Conservation (phyloP, 129 eudicot genomes). For the Silybum marianum region DNA sequence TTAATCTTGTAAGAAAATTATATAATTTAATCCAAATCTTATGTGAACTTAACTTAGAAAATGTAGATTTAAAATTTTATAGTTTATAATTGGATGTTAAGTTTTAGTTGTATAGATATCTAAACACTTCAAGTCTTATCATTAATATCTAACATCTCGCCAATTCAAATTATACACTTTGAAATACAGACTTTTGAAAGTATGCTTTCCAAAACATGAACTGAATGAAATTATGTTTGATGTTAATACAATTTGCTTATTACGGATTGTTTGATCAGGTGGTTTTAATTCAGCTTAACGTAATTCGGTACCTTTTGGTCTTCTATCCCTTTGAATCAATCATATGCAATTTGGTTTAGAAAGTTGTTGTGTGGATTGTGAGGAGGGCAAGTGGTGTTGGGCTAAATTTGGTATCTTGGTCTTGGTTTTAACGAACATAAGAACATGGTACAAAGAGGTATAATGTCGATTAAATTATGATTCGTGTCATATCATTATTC, state of each 20-base stretch:
- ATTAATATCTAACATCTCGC: too few relatives aligned
- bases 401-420: background rate
- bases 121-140: background rate
- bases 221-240: too few relatives aligned
- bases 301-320: background rate
- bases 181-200: too few relatives aligned
- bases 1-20: background rate
- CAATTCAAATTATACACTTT: background rate
- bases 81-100: background rate
- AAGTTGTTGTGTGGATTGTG: background rate
- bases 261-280: background rate
- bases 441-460: background rate
- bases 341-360: slow-evolving; percentile 17
- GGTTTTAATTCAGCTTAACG: background rate
- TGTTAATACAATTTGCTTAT: too few relatives aligned
- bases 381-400: background rate
- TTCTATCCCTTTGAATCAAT: background rate
- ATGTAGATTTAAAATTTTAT: too few relatives aligned
- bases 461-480: background rate
- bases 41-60: background rate
- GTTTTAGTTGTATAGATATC: too few relatives aligned
- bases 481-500: background rate
- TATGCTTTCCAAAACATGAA: too few relatives aligned
- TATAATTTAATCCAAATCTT: background rate
- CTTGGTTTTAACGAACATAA: background rate